Evolutionary conservation across 1,284 basidiomycete genomes (phyloP).

Genomic region (Cutaneotrichosporon sp.): DNA sequence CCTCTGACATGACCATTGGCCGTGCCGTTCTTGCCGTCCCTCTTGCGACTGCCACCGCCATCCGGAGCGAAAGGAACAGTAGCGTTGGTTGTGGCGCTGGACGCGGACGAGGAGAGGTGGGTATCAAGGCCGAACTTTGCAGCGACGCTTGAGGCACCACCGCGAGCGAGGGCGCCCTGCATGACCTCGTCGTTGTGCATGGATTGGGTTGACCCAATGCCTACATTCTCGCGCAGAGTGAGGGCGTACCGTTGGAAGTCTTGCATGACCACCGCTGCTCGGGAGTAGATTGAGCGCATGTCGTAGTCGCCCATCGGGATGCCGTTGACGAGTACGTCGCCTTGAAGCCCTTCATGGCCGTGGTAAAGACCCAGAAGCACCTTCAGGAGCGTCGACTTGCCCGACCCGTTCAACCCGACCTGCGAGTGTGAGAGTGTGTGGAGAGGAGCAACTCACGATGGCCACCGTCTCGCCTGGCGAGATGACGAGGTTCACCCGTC

Average conservation of each 20-base stretch:
- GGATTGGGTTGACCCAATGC: slow-evolving; percentile 63
- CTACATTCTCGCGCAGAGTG: slow-evolving; percentile 73
- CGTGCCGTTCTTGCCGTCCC: background rate
- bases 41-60: background rate
- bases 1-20: background rate
- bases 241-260: slow-evolving; percentile 74
- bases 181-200: slow-evolving; percentile 56
- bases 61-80: background rate
- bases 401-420: slow-evolving; percentile 15
- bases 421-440: background rate
- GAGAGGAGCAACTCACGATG: background rate
- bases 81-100: background rate
- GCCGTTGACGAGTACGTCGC: slow-evolving; percentile 67
- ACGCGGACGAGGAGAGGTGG: slow-evolving; percentile 8
- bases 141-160: slow-evolving; percentile 60
- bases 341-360: slow-evolving; percentile 40
- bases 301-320: slow-evolving; percentile 51
- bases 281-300: slow-evolving; percentile 63
- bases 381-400: slow-evolving; percentile 57
- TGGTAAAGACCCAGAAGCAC: slow-evolving; percentile 70
- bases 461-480: slow-evolving; percentile 3
- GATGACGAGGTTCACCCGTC: background rate
- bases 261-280: slow-evolving; percentile 73
- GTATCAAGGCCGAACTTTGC: slow-evolving; percentile 25
- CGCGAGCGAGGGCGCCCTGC: slow-evolving; percentile 64